Conservation (phyloP, 306 rosid species). For the Castanea mollissima region DNA sequence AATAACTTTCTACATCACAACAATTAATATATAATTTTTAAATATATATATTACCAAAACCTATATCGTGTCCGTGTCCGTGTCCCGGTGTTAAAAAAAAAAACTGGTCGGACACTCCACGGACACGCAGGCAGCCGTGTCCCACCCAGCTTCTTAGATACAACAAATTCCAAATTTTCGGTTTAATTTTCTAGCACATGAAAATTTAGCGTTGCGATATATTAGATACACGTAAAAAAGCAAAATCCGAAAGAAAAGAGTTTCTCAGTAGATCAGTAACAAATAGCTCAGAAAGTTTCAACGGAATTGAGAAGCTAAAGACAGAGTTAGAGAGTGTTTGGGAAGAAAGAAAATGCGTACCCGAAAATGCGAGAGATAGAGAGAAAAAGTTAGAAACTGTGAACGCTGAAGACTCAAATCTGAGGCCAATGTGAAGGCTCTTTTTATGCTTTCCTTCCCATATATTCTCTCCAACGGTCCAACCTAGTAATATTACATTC, state of each 20-base stretch:
- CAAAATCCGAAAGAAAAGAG: neutral
- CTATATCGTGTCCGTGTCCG: too few species aligned
- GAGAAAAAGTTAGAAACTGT: neutral
- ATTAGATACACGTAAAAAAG: neutral
- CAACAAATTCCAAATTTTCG: neutral
- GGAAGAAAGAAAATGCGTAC: neutral
- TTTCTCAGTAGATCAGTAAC: neutral
- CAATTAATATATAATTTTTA: too few species aligned
- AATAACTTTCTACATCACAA: too few species aligned
- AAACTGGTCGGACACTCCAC: too few species aligned
- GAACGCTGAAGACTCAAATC: conserved; percentile 4
- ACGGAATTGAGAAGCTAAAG: neutral
- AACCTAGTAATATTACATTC: neutral
- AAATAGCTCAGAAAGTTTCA: neutral
- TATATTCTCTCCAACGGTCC: conserved; percentile 2
- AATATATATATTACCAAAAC: too few species aligned
- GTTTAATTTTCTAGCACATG: too few species aligned
- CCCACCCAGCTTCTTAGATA: too few species aligned
- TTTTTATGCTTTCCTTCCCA: neutral
- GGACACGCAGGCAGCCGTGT: too few species aligned
- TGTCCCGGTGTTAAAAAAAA: too few species aligned
- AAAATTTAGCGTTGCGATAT: neutral
- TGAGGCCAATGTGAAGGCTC: neutral
- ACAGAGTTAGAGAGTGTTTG: neutral
- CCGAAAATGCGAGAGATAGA: neutral